These are phyloP conservation scores for Komagataella phaffii DNA, from an alignment of 805 yeast genomes.

Conservation along the genomic window DNA sequence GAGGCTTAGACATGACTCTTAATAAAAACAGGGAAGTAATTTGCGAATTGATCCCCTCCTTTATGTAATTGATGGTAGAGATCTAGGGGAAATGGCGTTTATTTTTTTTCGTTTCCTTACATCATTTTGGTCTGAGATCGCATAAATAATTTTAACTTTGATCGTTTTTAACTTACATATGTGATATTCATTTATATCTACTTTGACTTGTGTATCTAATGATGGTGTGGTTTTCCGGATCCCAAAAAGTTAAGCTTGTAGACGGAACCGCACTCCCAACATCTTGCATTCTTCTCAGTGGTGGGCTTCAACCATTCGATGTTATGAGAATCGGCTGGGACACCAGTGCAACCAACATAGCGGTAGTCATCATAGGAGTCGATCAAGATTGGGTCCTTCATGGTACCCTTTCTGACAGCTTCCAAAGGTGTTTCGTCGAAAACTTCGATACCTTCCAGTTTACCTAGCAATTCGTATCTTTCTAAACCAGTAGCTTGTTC, in stretches of 20 bases:
- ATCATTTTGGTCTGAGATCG: not conserved
- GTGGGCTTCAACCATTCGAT: constrained; percentile 90
- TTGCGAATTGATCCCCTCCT: not conserved
- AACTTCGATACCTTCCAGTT: constrained; percentile 89
- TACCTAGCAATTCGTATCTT: constrained; percentile 89
- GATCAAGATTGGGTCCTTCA: constrained; percentile 76
- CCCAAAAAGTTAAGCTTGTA: constrained; percentile 84
- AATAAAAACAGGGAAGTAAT: not conserved
- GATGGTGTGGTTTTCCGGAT: constrained; percentile 49
- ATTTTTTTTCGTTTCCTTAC: not conserved
- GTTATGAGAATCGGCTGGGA: constrained; percentile 86
- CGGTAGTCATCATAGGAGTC: constrained; percentile 88
- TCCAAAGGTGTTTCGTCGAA: constrained; percentile 85
- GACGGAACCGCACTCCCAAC: constrained; percentile 98
- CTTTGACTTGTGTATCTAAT: constrained; percentile 4
- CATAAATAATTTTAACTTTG: not conserved
- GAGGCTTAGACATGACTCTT: constrained; percentile 10
- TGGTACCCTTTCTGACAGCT: constrained; percentile 80
- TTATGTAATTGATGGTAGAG: not conserved
- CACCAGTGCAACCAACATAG: constrained; percentile 95
- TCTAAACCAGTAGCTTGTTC: constrained; percentile 98
- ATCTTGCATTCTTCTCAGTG: constrained; percentile 73
- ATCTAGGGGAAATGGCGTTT: not conserved
- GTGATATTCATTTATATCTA: not conserved
- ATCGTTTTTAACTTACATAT: not conserved